A percentile compares a stretch with the other conserved stretches of the same genome.
These are phyloP conservation scores for Tylopilus orsonianus DNA, from an alignment of 1,284 basidiomycete genomes.

Conservation along the genomic window DNA sequence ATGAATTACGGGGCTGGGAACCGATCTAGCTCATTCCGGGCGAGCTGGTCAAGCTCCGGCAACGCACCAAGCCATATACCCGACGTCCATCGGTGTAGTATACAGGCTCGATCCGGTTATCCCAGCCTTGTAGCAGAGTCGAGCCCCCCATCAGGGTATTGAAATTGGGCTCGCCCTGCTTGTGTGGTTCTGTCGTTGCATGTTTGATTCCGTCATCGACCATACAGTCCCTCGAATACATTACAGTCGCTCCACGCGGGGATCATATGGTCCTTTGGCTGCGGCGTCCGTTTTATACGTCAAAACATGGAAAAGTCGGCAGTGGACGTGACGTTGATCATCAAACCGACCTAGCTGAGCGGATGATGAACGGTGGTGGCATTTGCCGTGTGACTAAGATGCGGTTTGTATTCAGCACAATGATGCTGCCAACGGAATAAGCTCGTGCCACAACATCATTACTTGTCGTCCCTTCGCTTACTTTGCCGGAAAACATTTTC, in stretches of 20 bases:
- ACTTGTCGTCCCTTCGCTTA: conserved; percentile 13
- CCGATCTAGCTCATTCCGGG: background rate
- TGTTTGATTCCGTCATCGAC: conserved; percentile 9
- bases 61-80: background rate
- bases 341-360: too few species aligned
- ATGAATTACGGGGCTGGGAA: background rate
- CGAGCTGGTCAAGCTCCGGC: background rate
- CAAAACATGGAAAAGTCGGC: too few species aligned
- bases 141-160: background rate
- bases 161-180: background rate
- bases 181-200: conserved; percentile 1
- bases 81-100: too few species aligned
- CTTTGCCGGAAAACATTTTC: conserved; percentile 27
- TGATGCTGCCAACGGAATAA: conserved; percentile 8
- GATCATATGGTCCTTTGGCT: too few species aligned
- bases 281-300: too few species aligned
- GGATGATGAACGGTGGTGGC: conserved; percentile 15
- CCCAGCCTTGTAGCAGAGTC: background rate
- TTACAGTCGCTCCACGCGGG: too few species aligned
- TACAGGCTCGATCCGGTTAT: background rate
- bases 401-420: background rate
- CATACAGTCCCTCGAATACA: too few species aligned
- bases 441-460: conserved; percentile 9
- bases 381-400: conserved; percentile 35
- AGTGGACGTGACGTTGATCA: too few species aligned